These are phyloP conservation scores for Leccinum arenicola DNA, from an alignment of 768 basidiomycete genomes.

Conservation along the genomic window DNA sequence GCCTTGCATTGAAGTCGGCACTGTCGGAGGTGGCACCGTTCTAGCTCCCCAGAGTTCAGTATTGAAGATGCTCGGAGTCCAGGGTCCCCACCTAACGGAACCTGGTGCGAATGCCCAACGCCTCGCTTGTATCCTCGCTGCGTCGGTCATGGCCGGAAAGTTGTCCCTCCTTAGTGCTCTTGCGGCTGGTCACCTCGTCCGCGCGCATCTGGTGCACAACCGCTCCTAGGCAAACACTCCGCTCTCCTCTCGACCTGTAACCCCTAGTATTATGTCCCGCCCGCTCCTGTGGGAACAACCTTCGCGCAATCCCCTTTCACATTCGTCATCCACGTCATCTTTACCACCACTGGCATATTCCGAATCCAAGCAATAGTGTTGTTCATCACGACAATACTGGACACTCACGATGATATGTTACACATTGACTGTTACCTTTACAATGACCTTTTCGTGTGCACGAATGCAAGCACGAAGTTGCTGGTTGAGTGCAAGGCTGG, in stretches of 20 bases:
- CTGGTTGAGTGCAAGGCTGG: background rate
- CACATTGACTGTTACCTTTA: constrained; percentile 22
- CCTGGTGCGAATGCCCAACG: constrained; percentile 90
- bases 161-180: constrained; percentile 88
- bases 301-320: constrained; percentile 24
- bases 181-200: constrained; percentile 91
- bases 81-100: constrained; percentile 80
- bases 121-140: constrained; percentile 86
- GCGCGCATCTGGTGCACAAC: constrained; percentile 92
- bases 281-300: constrained; percentile 25
- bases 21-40: constrained; percentile 94
- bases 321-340: constrained; percentile 38
- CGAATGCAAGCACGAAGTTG: background rate
- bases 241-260: constrained; percentile 55
- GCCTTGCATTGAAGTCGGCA: constrained; percentile 99
- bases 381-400: background rate
- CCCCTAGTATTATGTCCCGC: constrained; percentile 43
- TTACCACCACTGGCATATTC: constrained; percentile 39
- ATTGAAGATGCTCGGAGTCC: constrained; percentile 91
- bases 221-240: constrained; percentile 82
- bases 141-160: constrained; percentile 97
- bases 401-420: constrained; percentile 19
- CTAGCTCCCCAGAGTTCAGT: constrained; percentile 88
- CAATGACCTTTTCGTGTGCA: constrained; percentile 1
- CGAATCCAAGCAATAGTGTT: constrained; percentile 23